Evolutionary conservation across 129 eudicot species (phyloP), one percentile per base, ranked within the genome.

Genomic region (Kitagawia praeruptora): DNA sequence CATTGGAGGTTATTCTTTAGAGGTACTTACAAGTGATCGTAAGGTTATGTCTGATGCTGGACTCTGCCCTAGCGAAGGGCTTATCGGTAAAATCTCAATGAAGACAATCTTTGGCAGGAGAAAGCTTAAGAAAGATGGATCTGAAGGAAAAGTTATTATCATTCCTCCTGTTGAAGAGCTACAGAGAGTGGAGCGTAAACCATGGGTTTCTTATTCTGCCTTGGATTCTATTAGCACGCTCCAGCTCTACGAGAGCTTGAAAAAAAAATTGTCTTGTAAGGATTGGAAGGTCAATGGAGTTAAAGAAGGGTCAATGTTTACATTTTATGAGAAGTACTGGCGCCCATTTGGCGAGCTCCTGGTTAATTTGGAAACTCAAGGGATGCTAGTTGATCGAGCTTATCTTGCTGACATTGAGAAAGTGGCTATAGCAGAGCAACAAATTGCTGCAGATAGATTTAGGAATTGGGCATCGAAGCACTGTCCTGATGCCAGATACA

Each of bases 291-390:
- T 90, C 7, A 84, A 96, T 74, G 98, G 97, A 38, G 82, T 73
- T n/a, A 74, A 38, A 5, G 82, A 80, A 76, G 99, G 98, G 34
- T 85, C 86, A 21, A 86, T 96, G 96, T 84, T 82, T 39, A 81
- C 91, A 38, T 92, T 89, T 73, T 96, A 96, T 81, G 90, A 88
- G 47, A 79, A 82, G 69, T 96, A 92, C 84, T 90, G 97, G 96
- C 93, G 90, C 34, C 99, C 99, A 12, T 96, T 96, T 87, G 99
- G 99, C 53, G 92, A 92, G 87, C 90, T 96, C 85, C 93, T 96
- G 39, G 99, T 89, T n/a, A 85, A 85, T 75, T 90, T 96, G 98
- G 99, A 96, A 84, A 86, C 93, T 14, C 92, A 96, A 47, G 99
- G 99, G 66, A 86, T 92, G 92, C 56, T 96, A 75, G 99, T 96